phyloP scores from a whole-genome alignment of 1,139 yeast genomes.

The Saccharomyces hybrid region DNA sequence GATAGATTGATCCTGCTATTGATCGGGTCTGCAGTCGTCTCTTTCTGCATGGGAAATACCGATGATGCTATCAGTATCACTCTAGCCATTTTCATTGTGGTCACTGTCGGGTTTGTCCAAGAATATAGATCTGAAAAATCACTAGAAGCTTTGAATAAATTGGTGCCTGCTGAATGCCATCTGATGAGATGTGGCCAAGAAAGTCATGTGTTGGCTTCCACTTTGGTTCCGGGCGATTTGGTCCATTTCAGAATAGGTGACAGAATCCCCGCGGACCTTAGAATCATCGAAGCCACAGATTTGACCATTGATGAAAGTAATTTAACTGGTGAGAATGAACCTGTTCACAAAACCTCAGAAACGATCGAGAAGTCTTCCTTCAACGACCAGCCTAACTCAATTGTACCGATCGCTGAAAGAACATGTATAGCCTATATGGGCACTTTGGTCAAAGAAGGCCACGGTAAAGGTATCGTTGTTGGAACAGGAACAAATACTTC shows the following conservation, averaged over 20 bases:
- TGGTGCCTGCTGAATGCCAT: conserved; percentile 92
- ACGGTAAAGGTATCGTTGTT: conserved; percentile 86
- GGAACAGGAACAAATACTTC: conserved; percentile 85
- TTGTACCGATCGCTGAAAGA: conserved; percentile 56
- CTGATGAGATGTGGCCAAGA: conserved; percentile 72
- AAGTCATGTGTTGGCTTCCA: conserved; percentile 73
- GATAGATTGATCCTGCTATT: conserved; percentile 83
- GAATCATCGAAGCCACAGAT: conserved; percentile 71
- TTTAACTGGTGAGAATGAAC: conserved; percentile 88
- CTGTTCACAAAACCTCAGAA: conserved; percentile 55
- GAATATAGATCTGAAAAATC: conserved; percentile 93
- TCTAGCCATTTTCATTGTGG: conserved; percentile 82
- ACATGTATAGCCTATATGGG: conserved; percentile 87
- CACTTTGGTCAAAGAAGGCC: conserved; percentile 89
- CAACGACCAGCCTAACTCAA: conserved; percentile 29
- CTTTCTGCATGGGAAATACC: conserved; percentile 83
- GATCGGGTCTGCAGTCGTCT: conserved; percentile 79
- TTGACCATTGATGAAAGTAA: conserved; percentile 84
- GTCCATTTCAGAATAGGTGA: conserved; percentile 88
- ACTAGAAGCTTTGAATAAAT: conserved; percentile 77
- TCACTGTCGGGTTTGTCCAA: conserved; percentile 92
- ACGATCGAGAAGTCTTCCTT: conserved; percentile 32
- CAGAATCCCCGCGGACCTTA: conserved; percentile 87
- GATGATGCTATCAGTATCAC: conserved; percentile 91
- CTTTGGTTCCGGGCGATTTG: conserved; percentile 89